Conservation (phyloP, 2,329 filamentous ascomycete species). For the Apiospora malaysiana region DNA sequence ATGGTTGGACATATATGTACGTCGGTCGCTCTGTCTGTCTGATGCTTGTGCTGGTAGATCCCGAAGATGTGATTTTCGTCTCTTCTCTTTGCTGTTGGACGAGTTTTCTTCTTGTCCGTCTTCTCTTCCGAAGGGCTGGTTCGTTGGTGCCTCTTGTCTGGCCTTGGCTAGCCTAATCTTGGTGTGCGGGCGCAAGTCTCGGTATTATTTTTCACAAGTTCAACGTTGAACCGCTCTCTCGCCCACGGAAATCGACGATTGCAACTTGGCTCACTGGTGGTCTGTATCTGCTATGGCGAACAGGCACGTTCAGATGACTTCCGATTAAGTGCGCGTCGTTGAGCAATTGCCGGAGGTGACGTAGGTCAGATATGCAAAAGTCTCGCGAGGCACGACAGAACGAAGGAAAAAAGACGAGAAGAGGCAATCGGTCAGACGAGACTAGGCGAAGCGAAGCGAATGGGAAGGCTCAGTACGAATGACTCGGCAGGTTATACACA, state of each 20-base stretch:
- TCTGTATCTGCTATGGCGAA: neutral
- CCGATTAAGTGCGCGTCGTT: neutral
- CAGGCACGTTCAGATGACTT: neutral
- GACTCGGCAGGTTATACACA: slow-evolving; percentile 20
- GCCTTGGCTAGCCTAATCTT: neutral
- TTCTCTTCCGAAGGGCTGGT: neutral
- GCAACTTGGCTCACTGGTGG: neutral
- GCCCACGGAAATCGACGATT: neutral
- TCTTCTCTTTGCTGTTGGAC: neutral
- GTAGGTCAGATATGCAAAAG: neutral
- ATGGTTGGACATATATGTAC: slow-evolving; percentile 17
- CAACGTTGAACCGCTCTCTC: neutral
- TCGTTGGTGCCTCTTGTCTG: neutral
- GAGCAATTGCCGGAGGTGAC: slow-evolving; percentile 4
- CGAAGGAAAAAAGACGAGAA: neutral
- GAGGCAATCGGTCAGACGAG: neutral
- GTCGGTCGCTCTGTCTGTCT: neutral
- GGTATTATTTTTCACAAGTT: neutral
- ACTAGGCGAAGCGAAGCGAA: slow-evolving; percentile 14
- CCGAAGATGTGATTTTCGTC: neutral
- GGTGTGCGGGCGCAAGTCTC: slow-evolving; percentile 12
- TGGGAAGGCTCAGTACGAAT: slow-evolving; percentile 20
- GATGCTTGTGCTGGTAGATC: neutral
- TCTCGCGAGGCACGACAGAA: slow-evolving; percentile 5
- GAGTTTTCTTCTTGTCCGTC: neutral